These are phyloP conservation scores for Nemania sp. DNA, from an alignment of 2,329 filamentous ascomycete genomes.

Conservation along the genomic window DNA sequence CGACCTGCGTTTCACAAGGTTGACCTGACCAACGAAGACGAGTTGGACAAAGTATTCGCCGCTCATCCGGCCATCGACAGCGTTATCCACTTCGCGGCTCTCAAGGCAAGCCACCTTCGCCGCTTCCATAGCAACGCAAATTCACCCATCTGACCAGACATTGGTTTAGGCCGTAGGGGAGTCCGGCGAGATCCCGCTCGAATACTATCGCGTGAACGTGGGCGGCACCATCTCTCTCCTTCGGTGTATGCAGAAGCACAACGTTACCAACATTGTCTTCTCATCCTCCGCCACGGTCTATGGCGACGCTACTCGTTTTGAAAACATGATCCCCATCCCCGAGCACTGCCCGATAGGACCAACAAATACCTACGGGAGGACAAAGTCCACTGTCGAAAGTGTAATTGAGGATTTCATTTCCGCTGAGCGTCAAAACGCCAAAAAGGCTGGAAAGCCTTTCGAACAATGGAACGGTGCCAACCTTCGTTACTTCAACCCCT, in stretches of 20 bases:
- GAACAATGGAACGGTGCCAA: slow-evolving; percentile 92
- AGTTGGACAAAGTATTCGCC: slow-evolving; percentile 82
- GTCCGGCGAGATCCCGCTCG: slow-evolving; percentile 88
- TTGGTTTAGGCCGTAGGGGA: slow-evolving; percentile 82
- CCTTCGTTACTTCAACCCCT: slow-evolving; percentile 97
- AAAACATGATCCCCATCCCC: slow-evolving; percentile 98
- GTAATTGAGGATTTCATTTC: slow-evolving; percentile 91
- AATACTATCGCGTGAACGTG: slow-evolving; percentile 98
- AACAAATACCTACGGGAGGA: slow-evolving; percentile 97
- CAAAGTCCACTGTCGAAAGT: slow-evolving; percentile 88
- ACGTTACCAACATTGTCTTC: slow-evolving; percentile 97
- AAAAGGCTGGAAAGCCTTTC: slow-evolving; percentile 76
- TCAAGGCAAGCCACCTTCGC: slow-evolving; percentile 69
- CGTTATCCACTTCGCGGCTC: slow-evolving; percentile 96
- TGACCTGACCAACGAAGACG: slow-evolving; percentile 85
- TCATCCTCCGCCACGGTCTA: slow-evolving; percentile 98
- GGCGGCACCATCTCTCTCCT: slow-evolving; percentile 88
- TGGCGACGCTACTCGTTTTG: slow-evolving; percentile 92
- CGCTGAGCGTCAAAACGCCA: slow-evolving; percentile 79
- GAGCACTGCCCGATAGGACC: slow-evolving; percentile 95
- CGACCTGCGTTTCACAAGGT: slow-evolving; percentile 81
- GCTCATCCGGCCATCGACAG: slow-evolving; percentile 94
- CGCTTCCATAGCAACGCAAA: not conserved
- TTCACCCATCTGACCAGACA: slow-evolving; percentile 25
- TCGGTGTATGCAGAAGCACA: slow-evolving; percentile 82